A percentile compares a stretch with the other conserved stretches of the same genome.
phyloP scores from a whole-genome alignment of 768 basidiomycete species.

The Lentinula sp. region DNA sequence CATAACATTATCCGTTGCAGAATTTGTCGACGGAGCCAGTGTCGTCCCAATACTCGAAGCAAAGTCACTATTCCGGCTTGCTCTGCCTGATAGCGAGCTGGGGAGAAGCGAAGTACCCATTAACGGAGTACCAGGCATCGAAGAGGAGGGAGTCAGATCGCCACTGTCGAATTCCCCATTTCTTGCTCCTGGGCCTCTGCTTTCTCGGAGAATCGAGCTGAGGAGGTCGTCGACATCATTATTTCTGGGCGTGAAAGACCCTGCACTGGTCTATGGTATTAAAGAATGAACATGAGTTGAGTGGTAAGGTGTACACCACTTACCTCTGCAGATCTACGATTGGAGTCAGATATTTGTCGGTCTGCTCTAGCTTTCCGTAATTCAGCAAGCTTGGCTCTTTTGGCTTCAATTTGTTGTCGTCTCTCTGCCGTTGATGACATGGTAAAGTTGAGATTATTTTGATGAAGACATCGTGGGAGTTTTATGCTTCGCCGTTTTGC shows the following conservation, averaged over 20 bases:
- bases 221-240: slow-evolving; percentile 69
- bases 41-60: slow-evolving; percentile 40
- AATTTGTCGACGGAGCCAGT: slow-evolving; percentile 41
- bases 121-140: slow-evolving; percentile 67
- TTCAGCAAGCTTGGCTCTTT: slow-evolving; percentile 81
- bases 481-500: not conserved
- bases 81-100: slow-evolving; percentile 45
- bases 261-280: slow-evolving; percentile 21
- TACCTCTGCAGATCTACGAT: slow-evolving; percentile 35
- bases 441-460: not conserved
- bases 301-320: slow-evolving; percentile 7
- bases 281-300: slow-evolving; percentile 1
- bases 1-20: slow-evolving; percentile 61
- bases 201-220: slow-evolving; percentile 48
- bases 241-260: slow-evolving; percentile 32
- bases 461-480: not conserved
- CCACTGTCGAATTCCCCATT: slow-evolving; percentile 35
- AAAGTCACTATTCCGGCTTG: slow-evolving; percentile 66
- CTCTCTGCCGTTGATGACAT: slow-evolving; percentile 50
- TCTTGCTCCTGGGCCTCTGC: slow-evolving; percentile 32
- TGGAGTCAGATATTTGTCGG: slow-evolving; percentile 50
- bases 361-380: slow-evolving; percentile 74
- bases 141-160: slow-evolving; percentile 64
- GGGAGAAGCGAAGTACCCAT: slow-evolving; percentile 31
- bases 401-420: slow-evolving; percentile 86